A percentile compares a stretch with the other conserved stretches of the same genome.
phyloP scores from a whole-genome alignment of 2,329 filamentous ascomycete genomes.

The Pseudogymnoascus sp. region DNA sequence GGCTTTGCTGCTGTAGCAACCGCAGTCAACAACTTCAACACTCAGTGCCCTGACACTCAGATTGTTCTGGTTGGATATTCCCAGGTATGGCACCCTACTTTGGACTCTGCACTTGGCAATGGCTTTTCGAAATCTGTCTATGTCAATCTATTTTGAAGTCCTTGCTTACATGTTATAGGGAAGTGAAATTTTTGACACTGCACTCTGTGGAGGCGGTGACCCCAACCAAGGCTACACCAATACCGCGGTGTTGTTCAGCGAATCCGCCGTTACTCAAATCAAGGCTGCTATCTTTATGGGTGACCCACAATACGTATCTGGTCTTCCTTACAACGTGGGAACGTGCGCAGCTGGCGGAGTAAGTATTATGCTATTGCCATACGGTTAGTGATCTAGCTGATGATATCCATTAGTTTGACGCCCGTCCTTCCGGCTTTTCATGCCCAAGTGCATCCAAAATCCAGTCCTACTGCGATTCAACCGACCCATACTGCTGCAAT shows the following conservation, averaged over 20 bases:
- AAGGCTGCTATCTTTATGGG: constrained; percentile 42
- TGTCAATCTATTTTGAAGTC: neutral
- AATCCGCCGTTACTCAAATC: constrained; percentile 38
- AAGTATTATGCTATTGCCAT: constrained; percentile 27
- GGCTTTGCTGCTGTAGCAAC: constrained; percentile 51
- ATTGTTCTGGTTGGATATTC: constrained; percentile 56
- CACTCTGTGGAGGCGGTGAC: constrained; percentile 52
- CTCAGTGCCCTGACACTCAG: constrained; percentile 46
- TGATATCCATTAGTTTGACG: constrained; percentile 43
- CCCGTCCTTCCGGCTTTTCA: constrained; percentile 47
- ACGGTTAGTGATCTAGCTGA: constrained; percentile 1
- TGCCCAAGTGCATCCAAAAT: constrained; percentile 42
- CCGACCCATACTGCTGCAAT: constrained; percentile 59
- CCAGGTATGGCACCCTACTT: constrained; percentile 32
- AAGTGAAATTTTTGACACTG: constrained; percentile 56
- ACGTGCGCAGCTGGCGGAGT: constrained; percentile 50
- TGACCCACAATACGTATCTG: constrained; percentile 37
- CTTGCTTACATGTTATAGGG: constrained; percentile 33
- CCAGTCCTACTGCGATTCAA: constrained; percentile 56
- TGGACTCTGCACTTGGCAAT: constrained; percentile 21
- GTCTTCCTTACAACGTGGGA: constrained; percentile 51
- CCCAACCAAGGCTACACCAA: constrained; percentile 37
- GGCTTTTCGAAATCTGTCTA: neutral
- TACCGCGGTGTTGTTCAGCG: constrained; percentile 36
- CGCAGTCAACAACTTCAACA: constrained; percentile 51